These are phyloP conservation scores for Sordariomycetes sp. DNA, from an alignment of 2,329 filamentous ascomycete species.

Conservation along the genomic window DNA sequence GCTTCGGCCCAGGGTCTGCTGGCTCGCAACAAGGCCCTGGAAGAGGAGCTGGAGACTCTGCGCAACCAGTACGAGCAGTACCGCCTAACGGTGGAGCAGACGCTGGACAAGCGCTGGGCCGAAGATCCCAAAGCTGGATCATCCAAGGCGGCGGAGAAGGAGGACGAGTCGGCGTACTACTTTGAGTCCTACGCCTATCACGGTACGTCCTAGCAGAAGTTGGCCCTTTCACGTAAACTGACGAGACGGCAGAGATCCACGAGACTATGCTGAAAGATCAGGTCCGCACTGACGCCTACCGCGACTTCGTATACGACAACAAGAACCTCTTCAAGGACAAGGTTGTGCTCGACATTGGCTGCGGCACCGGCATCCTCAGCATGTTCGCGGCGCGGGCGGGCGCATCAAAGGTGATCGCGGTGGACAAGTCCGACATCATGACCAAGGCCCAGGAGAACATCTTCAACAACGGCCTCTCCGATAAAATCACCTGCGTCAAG, in stretches of 20 bases:
- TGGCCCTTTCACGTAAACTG: neutral
- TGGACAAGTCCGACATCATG: slow-evolving; percentile 89
- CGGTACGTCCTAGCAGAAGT: slow-evolving; percentile 31
- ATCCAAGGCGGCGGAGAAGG: slow-evolving; percentile 15
- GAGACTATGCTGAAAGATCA: slow-evolving; percentile 92
- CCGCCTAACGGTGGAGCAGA: slow-evolving; percentile 54
- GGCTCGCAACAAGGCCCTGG: slow-evolving; percentile 44
- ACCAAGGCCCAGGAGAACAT: slow-evolving; percentile 79
- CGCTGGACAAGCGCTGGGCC: slow-evolving; percentile 56
- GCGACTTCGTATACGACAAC: slow-evolving; percentile 90
- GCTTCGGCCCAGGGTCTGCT: slow-evolving; percentile 25
- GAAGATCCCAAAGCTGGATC: slow-evolving; percentile 33
- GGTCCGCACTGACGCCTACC: slow-evolving; percentile 82
- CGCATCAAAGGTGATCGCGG: slow-evolving; percentile 76
- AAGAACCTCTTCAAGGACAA: slow-evolving; percentile 81
- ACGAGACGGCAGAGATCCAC: slow-evolving; percentile 59
- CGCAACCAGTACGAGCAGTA: slow-evolving; percentile 57
- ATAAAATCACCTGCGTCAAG: slow-evolving; percentile 68
- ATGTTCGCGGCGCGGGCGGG: slow-evolving; percentile 93
- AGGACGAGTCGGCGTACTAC: slow-evolving; percentile 32
- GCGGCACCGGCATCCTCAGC: slow-evolving; percentile 75
- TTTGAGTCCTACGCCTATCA: slow-evolving; percentile 54
- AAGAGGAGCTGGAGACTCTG: slow-evolving; percentile 51
- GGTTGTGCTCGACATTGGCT: slow-evolving; percentile 84
- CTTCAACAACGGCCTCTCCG: slow-evolving; percentile 66